phyloP scores from a whole-genome alignment of 2,329 filamentous ascomycete genomes.

The Coleophoma cylindrospora region DNA sequence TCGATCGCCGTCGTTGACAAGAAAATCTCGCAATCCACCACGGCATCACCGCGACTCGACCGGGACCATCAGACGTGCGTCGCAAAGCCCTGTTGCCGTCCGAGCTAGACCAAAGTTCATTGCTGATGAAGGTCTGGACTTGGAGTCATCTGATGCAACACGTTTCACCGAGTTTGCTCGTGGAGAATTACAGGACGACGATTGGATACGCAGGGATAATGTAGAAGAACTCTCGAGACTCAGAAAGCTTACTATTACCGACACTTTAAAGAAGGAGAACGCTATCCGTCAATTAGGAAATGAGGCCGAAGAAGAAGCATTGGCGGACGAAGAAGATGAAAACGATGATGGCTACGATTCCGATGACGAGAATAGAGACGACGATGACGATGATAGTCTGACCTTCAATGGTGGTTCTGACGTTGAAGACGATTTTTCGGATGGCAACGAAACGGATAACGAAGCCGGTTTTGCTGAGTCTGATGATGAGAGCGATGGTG shows the following conservation, averaged over 20 bases:
- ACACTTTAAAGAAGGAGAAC: slow-evolving; percentile 87
- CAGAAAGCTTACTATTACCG: slow-evolving; percentile 77
- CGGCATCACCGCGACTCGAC: slow-evolving; percentile 18
- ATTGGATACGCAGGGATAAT: slow-evolving; percentile 73
- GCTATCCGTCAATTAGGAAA: slow-evolving; percentile 79
- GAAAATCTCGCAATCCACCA: slow-evolving; percentile 16
- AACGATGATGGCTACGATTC: slow-evolving; percentile 35
- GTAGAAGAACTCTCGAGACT: slow-evolving; percentile 42
- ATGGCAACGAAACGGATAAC: slow-evolving; percentile 62
- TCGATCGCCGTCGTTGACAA: slow-evolving; percentile 21
- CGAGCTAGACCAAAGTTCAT: slow-evolving; percentile 29
- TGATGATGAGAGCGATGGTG: slow-evolving; percentile 60
- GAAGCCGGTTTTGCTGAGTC: slow-evolving; percentile 67
- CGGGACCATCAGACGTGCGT: slow-evolving; percentile 26
- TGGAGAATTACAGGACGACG: slow-evolving; percentile 75
- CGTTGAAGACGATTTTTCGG: slow-evolving; percentile 67
- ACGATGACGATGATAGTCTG: slow-evolving; percentile 51
- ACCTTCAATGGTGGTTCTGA: slow-evolving; percentile 40
- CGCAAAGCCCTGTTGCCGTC: slow-evolving; percentile 32
- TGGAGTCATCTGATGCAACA: slow-evolving; percentile 41
- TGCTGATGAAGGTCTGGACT: slow-evolving; percentile 20
- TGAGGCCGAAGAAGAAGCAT: slow-evolving; percentile 87
- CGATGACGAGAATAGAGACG: slow-evolving; percentile 40
- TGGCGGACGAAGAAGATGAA: slow-evolving; percentile 58
- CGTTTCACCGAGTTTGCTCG: slow-evolving; percentile 91